Percentiles rank a stretch among this genome's conserved stretches.
Conservation (phyloP, 345 rosid genomes). For the Pistacia integerrima region DNA sequence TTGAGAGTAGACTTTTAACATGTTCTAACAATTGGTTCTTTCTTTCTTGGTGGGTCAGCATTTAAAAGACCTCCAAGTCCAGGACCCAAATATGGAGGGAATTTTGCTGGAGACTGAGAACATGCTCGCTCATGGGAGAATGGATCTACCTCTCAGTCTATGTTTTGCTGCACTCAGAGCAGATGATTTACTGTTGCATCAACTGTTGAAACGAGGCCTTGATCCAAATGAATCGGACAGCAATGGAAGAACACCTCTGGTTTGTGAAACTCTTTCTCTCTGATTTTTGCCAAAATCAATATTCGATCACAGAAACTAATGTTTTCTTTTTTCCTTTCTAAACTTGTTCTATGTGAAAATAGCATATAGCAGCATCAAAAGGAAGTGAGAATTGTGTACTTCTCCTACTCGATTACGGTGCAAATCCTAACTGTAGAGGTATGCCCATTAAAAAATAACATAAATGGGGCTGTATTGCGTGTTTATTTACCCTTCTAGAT, state of each 20-base stretch:
- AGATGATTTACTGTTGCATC: conserved; percentile 74
- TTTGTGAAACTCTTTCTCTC: conserved; percentile 28
- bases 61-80: conserved; percentile 66
- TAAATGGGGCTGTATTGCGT: not conserved
- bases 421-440: conserved; percentile 78
- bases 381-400: conserved; percentile 76
- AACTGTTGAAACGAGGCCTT: conserved; percentile 72
- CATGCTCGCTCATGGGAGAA: conserved; percentile 75
- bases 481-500: not conserved
- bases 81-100: conserved; percentile 69
- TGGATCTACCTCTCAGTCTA: conserved; percentile 78
- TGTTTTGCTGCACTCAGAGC: conserved; percentile 79
- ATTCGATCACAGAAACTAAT: not conserved
- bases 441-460: conserved; percentile 7
- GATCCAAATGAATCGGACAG: conserved; percentile 88
- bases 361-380: conserved; percentile 89
- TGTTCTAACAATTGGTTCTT: not conserved
- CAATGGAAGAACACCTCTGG: conserved; percentile 79
- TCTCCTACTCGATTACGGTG: conserved; percentile 65
- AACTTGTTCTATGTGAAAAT: conserved; percentile 6
- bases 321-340: not conserved
- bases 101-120: conserved; percentile 68
- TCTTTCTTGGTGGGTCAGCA: conserved; percentile 40
- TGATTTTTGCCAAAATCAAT: not conserved
- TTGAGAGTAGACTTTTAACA: not conserved